Conservation (phyloP, 75 land plant genomes). For the Cunninghamia lanceolata region DNA sequence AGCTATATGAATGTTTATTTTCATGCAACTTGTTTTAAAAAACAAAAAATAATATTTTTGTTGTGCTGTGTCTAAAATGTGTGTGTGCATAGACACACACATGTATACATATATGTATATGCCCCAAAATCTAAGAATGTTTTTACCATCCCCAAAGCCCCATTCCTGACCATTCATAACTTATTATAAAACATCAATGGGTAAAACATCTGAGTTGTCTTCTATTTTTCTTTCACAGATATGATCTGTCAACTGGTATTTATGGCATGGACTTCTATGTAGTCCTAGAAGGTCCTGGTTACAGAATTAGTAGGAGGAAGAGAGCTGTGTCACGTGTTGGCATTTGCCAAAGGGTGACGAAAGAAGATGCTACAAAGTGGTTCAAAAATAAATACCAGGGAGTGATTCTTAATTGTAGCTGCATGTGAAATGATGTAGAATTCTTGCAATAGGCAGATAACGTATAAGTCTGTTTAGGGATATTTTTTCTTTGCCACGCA, state of each 20-base stretch:
- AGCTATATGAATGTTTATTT: neutral
- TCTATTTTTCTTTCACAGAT: slow-evolving; percentile 31
- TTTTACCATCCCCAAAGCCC: too few relatives aligned
- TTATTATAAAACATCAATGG: neutral
- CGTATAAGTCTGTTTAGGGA: neutral
- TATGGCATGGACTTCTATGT: slow-evolving; percentile 85
- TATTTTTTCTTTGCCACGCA: neutral
- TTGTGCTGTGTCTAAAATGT: neutral
- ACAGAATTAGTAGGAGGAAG: slow-evolving; percentile 57
- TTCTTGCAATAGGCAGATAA: too few relatives aligned
- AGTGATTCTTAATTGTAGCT: slow-evolving; percentile 49
- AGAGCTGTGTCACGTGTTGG: slow-evolving; percentile 68
- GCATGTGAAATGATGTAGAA: neutral
- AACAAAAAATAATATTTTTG: neutral
- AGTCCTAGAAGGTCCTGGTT: slow-evolving; percentile 70
- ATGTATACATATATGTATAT: too few relatives aligned
- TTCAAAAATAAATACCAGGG: slow-evolving; percentile 85
- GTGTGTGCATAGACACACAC: too few relatives aligned
- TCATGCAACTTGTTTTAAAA: neutral
- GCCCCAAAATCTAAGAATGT: too few relatives aligned
- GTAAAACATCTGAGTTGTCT: neutral
- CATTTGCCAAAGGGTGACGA: slow-evolving; percentile 72
- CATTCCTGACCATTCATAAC: too few relatives aligned
- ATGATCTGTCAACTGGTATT: slow-evolving; percentile 76
- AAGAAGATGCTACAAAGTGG: slow-evolving; percentile 91